Base-by-base conservation (phyloP, 2,329 filamentous ascomycete genomes). In the Huntiella omanensis region DNA sequence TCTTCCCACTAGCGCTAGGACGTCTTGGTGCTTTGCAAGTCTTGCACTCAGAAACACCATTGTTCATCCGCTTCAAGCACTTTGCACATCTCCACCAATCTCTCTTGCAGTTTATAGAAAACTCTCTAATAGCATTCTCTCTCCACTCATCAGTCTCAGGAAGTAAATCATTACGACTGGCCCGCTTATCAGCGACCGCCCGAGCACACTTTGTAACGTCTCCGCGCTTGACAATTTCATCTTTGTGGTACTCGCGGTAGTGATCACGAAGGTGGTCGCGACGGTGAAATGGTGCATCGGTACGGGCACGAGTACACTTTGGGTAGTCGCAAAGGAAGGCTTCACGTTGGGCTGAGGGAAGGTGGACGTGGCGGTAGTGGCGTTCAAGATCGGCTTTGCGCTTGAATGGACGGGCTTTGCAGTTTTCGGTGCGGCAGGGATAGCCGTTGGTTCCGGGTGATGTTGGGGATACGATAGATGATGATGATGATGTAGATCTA, bases 221-320 rank as follows among this genome's bases (percentile, higher is more conserved):
- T 22, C 65, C 64, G 13, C 68, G 65, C 59, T 68, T 68, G 52
- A 62, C 59, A 33, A 72, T 63, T 50, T 73, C 69, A 54, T 76
- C 72, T 46, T 62, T 61, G 60, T 76, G 72, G 51, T 62, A 71
- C 40, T 70, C 65, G 32, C 72, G 65, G 34, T 72, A 63, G 55
- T 76, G 72, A 48, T 73, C 70, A 34, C 71, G 64, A 54, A 65
- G 72, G 57, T 75, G 72, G 51, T 76, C 72, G 32, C 67, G 64
- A 33, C 72, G 65, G 52, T 63, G 61, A 53, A 75, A 75, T 2
- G 70, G 65, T n/a, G 49, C 43, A 13, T 50, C 47, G 2, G 63
- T 58, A 4, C 55, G 54, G 22, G 57, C 58, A 5, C 72, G 65
- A 17, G 56, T 50, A 54, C 72, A 75, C 44, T 56, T 60, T 13